These are phyloP conservation scores for Debaryomycetaceae sp. DNA, from an alignment of 1,139 yeast species.

Conservation along the genomic window DNA sequence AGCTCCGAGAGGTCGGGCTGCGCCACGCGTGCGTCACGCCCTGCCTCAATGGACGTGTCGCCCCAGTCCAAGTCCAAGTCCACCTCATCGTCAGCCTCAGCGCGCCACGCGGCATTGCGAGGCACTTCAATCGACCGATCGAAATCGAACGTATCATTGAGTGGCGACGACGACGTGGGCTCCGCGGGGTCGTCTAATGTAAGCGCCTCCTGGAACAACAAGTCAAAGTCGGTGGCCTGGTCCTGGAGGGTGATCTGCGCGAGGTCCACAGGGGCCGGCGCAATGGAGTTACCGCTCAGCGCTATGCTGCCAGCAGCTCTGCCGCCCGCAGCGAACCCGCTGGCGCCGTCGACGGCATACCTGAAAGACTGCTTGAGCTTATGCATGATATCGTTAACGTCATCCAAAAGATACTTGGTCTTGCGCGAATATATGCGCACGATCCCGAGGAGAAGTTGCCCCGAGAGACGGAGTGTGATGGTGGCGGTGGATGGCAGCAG, in stretches of 20 bases:
- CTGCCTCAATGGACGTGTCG: conserved; percentile 43
- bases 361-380: conserved; percentile 72
- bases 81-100: conserved; percentile 17
- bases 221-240: conserved; percentile 74
- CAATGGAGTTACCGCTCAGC: conserved; percentile 20
- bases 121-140: conserved; percentile 61
- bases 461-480: conserved; percentile 78
- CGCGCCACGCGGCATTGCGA: conserved; percentile 30
- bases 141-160: conserved; percentile 11
- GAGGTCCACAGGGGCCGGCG: conserved; percentile 32
- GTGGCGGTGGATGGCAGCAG: conserved; percentile 29
- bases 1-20: conserved; percentile 28
- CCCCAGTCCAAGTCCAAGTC: conserved; percentile 53
- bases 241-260: conserved; percentile 63
- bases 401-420: conserved; percentile 80
- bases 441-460: conserved; percentile 84
- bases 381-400: conserved; percentile 72
- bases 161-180: not conserved
- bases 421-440: conserved; percentile 84
- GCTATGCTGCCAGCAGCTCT: not conserved
- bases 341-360: conserved; percentile 10
- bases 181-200: conserved; percentile 46
- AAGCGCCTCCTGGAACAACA: conserved; percentile 61
- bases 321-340: not conserved
- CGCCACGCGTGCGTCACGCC: conserved; percentile 33